Conservation (phyloP, 306 rosid genomes). For the Psophocarpus tetragonolobus region DNA sequence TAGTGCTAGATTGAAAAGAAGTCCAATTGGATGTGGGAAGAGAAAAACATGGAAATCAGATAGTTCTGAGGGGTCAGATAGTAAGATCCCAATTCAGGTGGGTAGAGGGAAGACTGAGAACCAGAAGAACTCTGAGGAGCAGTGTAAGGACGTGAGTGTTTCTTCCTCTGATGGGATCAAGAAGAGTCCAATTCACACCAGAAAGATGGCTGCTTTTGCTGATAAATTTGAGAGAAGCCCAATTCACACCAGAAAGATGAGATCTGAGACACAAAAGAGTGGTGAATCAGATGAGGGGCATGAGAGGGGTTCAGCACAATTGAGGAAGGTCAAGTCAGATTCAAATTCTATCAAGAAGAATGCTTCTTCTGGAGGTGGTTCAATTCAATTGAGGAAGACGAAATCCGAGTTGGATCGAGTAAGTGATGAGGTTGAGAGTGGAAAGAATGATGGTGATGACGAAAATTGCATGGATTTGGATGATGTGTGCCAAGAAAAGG, state of each 20-base stretch:
- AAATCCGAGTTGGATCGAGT: slow-evolving; percentile 41
- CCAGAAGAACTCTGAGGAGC: slow-evolving; percentile 44
- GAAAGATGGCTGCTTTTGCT: slow-evolving; percentile 40
- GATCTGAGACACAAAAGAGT: slow-evolving; percentile 41
- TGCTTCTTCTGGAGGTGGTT: slow-evolving; percentile 7
- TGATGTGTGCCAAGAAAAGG: slow-evolving; percentile 65
- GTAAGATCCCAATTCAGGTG: slow-evolving; percentile 29
- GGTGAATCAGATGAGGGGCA: slow-evolving; percentile 35
- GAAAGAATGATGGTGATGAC: slow-evolving; percentile 37
- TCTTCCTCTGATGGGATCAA: slow-evolving; percentile 52
- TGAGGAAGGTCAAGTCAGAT: slow-evolving; percentile 64
- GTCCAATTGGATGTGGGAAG: slow-evolving; percentile 47
- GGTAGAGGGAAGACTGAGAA: slow-evolving; percentile 40
- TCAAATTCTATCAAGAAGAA: slow-evolving; percentile 34
- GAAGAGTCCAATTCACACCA: slow-evolving; percentile 52
- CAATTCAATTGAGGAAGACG: slow-evolving; percentile 46
- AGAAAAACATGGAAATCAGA: slow-evolving; percentile 76
- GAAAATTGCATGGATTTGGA: slow-evolving; percentile 52
- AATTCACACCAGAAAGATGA: slow-evolving; percentile 48
- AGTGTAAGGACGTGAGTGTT: slow-evolving; percentile 42
- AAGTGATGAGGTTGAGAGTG: slow-evolving; percentile 41
- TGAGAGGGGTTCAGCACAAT: slow-evolving; percentile 40
- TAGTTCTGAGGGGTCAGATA: slow-evolving; percentile 31
- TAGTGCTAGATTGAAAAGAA: slow-evolving; percentile 47
- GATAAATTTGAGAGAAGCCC: slow-evolving; percentile 46